phyloP scores from a whole-genome alignment of 169 alveolate genomes.

The Plasmodium coatneyi region DNA sequence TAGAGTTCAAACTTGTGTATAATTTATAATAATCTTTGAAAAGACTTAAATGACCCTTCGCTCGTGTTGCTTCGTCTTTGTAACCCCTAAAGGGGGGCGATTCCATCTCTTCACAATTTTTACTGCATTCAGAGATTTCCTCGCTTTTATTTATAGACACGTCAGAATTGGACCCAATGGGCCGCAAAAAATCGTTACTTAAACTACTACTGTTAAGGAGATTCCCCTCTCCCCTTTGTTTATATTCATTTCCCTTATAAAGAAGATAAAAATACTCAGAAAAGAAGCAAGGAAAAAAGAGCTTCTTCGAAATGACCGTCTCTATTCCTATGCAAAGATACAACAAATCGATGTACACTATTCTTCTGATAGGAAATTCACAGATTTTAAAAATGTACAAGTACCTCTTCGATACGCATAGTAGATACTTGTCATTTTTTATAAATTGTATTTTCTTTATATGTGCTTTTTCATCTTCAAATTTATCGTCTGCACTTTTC shows the following conservation, averaged over 20 bases:
- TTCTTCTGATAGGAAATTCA: constrained; percentile 34
- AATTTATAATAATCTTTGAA: constrained; percentile 51
- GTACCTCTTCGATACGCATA: constrained; percentile 64
- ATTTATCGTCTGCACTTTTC: constrained; percentile 22
- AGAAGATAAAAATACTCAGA: constrained; percentile 62
- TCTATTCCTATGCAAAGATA: constrained; percentile 63
- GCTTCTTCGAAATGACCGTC: constrained; percentile 39
- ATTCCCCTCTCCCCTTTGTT: not conserved
- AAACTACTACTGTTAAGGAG: not conserved
- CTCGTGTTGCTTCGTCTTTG: not conserved
- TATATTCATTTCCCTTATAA: constrained; percentile 30
- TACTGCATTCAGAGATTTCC: constrained; percentile 10
- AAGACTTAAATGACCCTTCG: constrained; percentile 32
- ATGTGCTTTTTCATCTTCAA: constrained; percentile 42
- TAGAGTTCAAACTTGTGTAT: constrained; percentile 16
- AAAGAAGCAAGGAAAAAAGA: constrained; percentile 72
- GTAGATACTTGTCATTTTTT: constrained; percentile 42
- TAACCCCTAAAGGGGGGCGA: not conserved
- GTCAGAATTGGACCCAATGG: not conserved
- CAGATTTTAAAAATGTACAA: constrained; percentile 41
- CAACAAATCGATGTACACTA: constrained; percentile 46
- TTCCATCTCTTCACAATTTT: not conserved
- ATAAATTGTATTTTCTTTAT: constrained; percentile 64
- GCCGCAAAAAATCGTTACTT: constrained; percentile 8
- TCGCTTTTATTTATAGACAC: not conserved